phyloP scores from a whole-genome alignment of 129 eudicot genomes.

The Gnaphalium uliginosum region DNA sequence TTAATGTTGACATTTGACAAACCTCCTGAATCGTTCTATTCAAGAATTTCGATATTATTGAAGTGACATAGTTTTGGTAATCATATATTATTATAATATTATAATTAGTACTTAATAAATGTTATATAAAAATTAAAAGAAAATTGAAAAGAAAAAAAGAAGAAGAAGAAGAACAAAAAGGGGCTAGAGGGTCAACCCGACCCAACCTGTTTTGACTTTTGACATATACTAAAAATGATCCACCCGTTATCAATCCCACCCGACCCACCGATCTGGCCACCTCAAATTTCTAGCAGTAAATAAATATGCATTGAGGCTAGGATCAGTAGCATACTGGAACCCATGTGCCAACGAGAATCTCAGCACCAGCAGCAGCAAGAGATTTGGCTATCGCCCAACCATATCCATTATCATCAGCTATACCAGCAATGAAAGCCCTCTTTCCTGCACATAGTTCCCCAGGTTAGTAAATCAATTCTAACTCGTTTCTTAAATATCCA shows the following conservation, averaged over 20 bases:
- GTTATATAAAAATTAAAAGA: no score
- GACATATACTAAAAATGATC: not conserved
- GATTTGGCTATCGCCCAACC: constrained; percentile 99
- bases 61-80: not conserved
- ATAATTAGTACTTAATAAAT: not conserved
- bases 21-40: not conserved
- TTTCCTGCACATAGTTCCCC: constrained; percentile 54
- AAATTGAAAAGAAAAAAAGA: no score
- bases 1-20: not conserved
- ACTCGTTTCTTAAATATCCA: not conserved
- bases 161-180: not conserved
- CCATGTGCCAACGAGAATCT: constrained; percentile 96
- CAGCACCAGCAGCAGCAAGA: constrained; percentile 97
- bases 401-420: constrained; percentile 96
- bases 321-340: constrained; percentile 46
- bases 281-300: not conserved
- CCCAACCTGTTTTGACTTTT: not conserved
- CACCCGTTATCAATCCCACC: not conserved
- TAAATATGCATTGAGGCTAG: not conserved
- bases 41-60: not conserved
- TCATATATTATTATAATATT: no score
- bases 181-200: not conserved
- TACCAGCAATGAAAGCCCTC: constrained; percentile 91
- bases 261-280: not conserved
- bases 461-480: not conserved